Evolutionary conservation across 2,329 filamentous ascomycete genomes (phyloP).

Genomic region (Ascochyta pisi): DNA sequence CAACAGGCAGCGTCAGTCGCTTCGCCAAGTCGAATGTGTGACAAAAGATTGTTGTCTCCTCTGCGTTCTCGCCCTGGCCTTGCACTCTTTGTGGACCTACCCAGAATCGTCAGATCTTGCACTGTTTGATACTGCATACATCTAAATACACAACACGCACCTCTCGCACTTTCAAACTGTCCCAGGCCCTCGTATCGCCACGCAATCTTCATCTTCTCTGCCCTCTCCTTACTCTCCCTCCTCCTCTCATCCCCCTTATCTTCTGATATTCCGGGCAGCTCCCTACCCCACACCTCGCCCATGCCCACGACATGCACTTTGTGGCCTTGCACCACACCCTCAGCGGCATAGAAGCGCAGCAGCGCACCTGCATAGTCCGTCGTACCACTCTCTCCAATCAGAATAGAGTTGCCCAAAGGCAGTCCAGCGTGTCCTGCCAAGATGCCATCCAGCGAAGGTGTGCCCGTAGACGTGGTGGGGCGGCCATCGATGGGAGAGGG

Average conservation of each 20-base stretch:
- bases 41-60: conserved; percentile 53
- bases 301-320: conserved; percentile 84
- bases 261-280: conserved; percentile 75
- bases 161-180: conserved; percentile 70
- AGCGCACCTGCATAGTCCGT: conserved; percentile 91
- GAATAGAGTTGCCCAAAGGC: conserved; percentile 77
- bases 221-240: conserved; percentile 43
- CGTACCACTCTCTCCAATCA: conserved; percentile 88
- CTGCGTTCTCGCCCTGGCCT: conserved; percentile 56
- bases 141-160: conserved; percentile 56
- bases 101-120: conserved; percentile 25
- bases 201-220: conserved; percentile 91
- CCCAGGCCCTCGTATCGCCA: conserved; percentile 93
- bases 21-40: conserved; percentile 62
- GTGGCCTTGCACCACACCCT: conserved; percentile 91
- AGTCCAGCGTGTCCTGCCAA: conserved; percentile 87
- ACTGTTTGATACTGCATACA: conserved; percentile 20
- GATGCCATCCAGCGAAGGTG: conserved; percentile 80
- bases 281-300: conserved; percentile 79
- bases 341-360: conserved; percentile 87
- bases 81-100: conserved; percentile 23
- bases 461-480: conserved; percentile 88
- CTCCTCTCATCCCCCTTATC: conserved; percentile 45
- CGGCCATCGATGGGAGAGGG: conserved; percentile 90
- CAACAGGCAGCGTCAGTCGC: conserved; percentile 52